phyloP scores from a whole-genome alignment of 2,329 filamentous ascomycete genomes.

The Dothideomycetes sp. region DNA sequence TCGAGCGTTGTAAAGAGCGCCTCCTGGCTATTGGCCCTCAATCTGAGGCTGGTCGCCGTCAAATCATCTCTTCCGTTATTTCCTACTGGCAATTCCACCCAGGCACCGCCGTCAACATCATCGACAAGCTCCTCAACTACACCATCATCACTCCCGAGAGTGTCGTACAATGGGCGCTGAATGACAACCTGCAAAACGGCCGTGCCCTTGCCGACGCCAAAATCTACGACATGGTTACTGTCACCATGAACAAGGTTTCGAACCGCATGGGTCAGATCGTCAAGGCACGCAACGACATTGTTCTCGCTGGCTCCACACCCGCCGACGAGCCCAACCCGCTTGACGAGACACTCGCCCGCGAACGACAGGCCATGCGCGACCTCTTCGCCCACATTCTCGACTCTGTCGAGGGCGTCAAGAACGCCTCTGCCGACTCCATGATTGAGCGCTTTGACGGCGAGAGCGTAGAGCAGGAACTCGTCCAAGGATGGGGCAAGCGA shows the following conservation, averaged over 20 bases:
- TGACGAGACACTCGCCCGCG: slow-evolving; percentile 56
- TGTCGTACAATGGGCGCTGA: slow-evolving; percentile 83
- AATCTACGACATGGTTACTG: slow-evolving; percentile 81
- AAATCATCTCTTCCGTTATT: slow-evolving; percentile 86
- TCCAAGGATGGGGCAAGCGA: slow-evolving; percentile 69
- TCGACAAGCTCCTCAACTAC: slow-evolving; percentile 96
- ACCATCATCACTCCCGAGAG: slow-evolving; percentile 78
- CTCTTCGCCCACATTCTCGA: slow-evolving; percentile 77
- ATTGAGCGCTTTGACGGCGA: slow-evolving; percentile 56
- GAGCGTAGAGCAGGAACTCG: slow-evolving; percentile 49
- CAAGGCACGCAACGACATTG: slow-evolving; percentile 42
- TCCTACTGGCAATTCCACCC: slow-evolving; percentile 89
- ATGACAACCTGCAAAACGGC: slow-evolving; percentile 44
- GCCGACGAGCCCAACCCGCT: slow-evolving; percentile 47
- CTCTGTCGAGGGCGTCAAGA: slow-evolving; percentile 59
- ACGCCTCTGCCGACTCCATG: slow-evolving; percentile 61
- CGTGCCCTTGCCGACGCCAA: slow-evolving; percentile 58
- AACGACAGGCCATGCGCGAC: slow-evolving; percentile 63
- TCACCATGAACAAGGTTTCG: slow-evolving; percentile 83
- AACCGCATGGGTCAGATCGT: slow-evolving; percentile 75
- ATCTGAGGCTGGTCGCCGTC: slow-evolving; percentile 65
- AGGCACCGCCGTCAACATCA: slow-evolving; percentile 80
- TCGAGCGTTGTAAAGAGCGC: slow-evolving; percentile 86
- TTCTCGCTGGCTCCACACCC: slow-evolving; percentile 18
- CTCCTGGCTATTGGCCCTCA: slow-evolving; percentile 67